phyloP scores from a whole-genome alignment of 306 rosid genomes.

The cucumber (Cucumis sativus) region DNA sequence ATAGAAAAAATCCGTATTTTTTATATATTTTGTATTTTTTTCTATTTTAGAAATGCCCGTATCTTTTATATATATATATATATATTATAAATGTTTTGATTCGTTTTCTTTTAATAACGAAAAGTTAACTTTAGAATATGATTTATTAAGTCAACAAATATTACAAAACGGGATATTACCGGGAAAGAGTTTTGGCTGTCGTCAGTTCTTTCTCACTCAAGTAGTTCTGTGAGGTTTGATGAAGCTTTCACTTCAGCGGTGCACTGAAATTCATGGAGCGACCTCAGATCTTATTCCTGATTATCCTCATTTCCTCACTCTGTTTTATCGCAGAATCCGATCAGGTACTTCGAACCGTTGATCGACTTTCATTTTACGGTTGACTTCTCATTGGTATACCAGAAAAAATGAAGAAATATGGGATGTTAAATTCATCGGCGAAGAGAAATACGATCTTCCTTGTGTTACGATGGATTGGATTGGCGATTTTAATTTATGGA shows the following conservation, averaged over 20 bases:
- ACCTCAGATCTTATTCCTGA: neutral
- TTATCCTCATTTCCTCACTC: conserved; percentile 12
- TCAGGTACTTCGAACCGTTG: conserved; percentile 35
- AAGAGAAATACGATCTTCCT: neutral
- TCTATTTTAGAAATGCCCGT: too few relatives aligned
- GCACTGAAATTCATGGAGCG: conserved; percentile 5
- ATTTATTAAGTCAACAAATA: too few relatives aligned
- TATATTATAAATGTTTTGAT: too few relatives aligned
- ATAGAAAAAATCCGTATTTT: too few relatives aligned
- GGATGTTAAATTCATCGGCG: neutral
- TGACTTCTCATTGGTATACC: neutral
- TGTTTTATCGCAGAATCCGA: conserved; percentile 27
- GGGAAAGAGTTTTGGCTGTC: neutral
- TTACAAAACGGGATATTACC: neutral
- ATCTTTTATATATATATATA: too few relatives aligned
- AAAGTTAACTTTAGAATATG: too few relatives aligned
- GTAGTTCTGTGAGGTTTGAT: neutral
- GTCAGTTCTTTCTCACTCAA: neutral
- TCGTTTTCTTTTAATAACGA: too few relatives aligned
- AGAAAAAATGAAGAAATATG: neutral
- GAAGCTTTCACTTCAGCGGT: neutral
- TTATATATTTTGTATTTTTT: too few relatives aligned
- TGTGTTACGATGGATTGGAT: neutral
- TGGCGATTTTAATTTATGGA: neutral
- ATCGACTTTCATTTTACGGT: neutral